A percentile compares a stretch with the other conserved stretches of the same genome.
Conservation (phyloP, 2,329 filamentous ascomycete species). For the Nannizziopsis barbatae region DNA sequence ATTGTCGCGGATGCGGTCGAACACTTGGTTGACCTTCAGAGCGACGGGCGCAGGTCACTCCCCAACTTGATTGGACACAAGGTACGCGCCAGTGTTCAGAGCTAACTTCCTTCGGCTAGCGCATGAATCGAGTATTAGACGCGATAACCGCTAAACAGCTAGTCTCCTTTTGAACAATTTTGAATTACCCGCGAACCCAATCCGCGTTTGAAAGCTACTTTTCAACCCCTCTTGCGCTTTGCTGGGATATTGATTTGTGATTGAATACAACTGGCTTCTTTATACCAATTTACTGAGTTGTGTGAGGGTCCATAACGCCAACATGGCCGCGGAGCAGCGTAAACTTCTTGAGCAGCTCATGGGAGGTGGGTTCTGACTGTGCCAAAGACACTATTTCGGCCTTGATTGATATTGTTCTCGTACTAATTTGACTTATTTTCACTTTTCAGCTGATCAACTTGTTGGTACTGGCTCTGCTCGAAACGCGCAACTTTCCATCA, state of each 20-base stretch:
- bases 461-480: constrained; percentile 68
- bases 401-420: constrained; percentile 15
- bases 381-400: background rate
- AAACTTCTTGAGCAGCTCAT: constrained; percentile 94
- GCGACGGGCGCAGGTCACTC: too few relatives aligned
- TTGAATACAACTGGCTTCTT: background rate
- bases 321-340: constrained; percentile 92
- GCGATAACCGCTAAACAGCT: background rate
- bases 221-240: too few relatives aligned
- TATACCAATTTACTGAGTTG: background rate
- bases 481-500: constrained; percentile 73
- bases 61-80: too few relatives aligned
- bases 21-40: too few relatives aligned
- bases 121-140: background rate
- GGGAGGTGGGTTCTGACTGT: constrained; percentile 38
- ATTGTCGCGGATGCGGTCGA: background rate
- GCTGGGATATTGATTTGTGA: background rate
- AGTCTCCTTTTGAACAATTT: background rate
- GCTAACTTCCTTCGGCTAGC: background rate
- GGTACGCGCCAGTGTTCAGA: too few relatives aligned
- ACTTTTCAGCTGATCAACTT: constrained; percentile 46
- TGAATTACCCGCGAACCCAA: background rate
- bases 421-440: constrained; percentile 18
- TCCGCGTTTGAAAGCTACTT: background rate
- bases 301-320: background rate